These are phyloP conservation scores for Beauveria varroae DNA, from an alignment of 2,329 filamentous ascomycete species.

Conservation along the genomic window DNA sequence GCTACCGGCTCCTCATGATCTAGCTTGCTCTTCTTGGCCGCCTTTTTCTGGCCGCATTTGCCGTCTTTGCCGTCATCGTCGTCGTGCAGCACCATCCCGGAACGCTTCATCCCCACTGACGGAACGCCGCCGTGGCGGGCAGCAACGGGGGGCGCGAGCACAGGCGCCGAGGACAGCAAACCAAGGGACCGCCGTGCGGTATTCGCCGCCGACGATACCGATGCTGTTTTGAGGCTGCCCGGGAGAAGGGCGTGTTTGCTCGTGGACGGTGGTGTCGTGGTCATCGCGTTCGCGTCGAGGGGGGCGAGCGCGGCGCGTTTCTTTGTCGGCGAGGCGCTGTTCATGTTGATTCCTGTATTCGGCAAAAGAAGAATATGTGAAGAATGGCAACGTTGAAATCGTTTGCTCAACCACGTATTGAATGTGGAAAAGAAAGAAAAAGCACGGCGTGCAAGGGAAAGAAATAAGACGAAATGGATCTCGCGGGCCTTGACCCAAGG, in stretches of 20 bases:
- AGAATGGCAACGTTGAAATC: too few species aligned
- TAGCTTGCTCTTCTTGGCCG: conserved; percentile 27
- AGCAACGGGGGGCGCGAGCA: background rate
- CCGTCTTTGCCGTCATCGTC: conserved; percentile 12
- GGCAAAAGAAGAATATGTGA: too few species aligned
- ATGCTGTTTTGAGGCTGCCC: too few species aligned
- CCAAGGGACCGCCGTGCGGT: background rate
- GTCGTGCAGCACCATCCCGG: conserved; percentile 11
- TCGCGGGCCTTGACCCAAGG: too few species aligned
- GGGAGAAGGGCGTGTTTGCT: background rate
- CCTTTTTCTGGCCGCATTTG: conserved; percentile 13
- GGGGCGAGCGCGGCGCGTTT: conserved; percentile 40
- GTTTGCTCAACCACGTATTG: too few species aligned
- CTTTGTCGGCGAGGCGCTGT: conserved; percentile 32
- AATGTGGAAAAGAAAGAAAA: too few species aligned
- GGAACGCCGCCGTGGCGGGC: background rate
- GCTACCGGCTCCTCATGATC: conserved; percentile 5
- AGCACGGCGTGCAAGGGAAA: too few species aligned
- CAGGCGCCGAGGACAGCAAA: background rate
- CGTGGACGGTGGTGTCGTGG: conserved; percentile 22
- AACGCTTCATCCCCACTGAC: conserved; percentile 22
- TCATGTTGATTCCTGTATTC: background rate
- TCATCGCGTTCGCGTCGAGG: conserved; percentile 37
- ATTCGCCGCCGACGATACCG: background rate
- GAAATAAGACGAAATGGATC: too few species aligned